Base-by-base conservation (phyloP, 495 filamentous ascomycete genomes). In the Aspergillus conjunctus region DNA sequence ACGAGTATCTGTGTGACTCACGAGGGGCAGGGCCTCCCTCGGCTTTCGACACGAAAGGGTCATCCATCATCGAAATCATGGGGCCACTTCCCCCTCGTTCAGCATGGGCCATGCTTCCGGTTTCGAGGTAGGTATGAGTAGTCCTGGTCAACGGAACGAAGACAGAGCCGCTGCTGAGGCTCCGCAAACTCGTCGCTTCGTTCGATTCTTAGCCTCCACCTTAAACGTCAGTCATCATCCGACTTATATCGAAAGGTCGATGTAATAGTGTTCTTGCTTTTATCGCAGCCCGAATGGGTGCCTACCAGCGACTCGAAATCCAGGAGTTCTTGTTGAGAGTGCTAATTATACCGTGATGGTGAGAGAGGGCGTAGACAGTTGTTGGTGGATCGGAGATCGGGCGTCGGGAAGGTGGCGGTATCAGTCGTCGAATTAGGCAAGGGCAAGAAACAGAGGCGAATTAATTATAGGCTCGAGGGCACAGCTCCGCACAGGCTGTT, bases 1-100 rank as follows among this genome's bases (percentile, higher is more conserved):
- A 79, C 22, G 90, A 89, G 70, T 88, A 91, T 54, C 91, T 86
- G 64, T 91, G 83, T 57, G 87, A 79, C 59, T 81, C 78, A 34
- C 82, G 74, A 17, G 81, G 71, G 34, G 43, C 71, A 52, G 73
- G 63, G 56, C 64, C 62, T 54, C 71, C 70, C 33, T 68, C 66
- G 7, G 71, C 67, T 37, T 67, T 77, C 26, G 75, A 78, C 56
- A 81, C 67, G 61, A 87, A 86, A 34, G 84, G 83, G 64, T 87
- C 85, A 43, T 85, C 82, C 72, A 73, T 74, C 39, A 72, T 74
- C 45, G 72, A 62, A 48, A 73, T 65, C 57, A 69, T 60, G 37
- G 62, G 55, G 58, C 39, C 65, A 52, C 60, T 67, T 37, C 50
- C 63, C 52, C 64, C 41, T 56, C 34, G 37, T 52, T 46, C 55